Base-by-base conservation (phyloP, 1,284 basidiomycete genomes). In the Hemileia vastatrix region DNA sequence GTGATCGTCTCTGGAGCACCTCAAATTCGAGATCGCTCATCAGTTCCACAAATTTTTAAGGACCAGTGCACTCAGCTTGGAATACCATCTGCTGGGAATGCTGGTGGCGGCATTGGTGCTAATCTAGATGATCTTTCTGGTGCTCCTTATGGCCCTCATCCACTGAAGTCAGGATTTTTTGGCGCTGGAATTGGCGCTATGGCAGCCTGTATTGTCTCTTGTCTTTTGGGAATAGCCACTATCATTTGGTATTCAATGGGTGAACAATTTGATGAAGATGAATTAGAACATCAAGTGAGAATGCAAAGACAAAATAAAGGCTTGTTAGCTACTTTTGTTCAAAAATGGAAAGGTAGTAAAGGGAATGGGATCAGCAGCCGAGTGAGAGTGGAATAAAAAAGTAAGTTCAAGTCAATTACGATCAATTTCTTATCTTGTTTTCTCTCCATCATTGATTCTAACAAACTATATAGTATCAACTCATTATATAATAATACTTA, bases 1-100 rank as follows among this genome's bases (percentile, higher is more conserved):
- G n/a, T n/a, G n/a, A 79, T 90, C 60, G 80, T 93, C 69, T 77
- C 92, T 71, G 86, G 87, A 72, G 87, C 90, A 4, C 88, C 90
- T 0, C 72, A 82, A 48, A 9, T 61, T 2, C 15, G 31, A 11
- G 51, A 61, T 33, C 36, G 15, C 32, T 47, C 19, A 27, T 11
- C 49, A 64, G 50, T 54, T 67, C n/a, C 54, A 50, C 9, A 51
- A 64, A 21, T 63, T 63, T 33, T 61, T 50, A 61, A 61, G 24
- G 51, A 54, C 8, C 58, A 61, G 5, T 61, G 58, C 15, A 24
- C 2, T 6, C 47, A n/a, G 27, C 49, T 61, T 33, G 45, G 45
- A 19, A 48, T 52, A 13, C 51, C 58, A 32, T 48, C 13, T 13
- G 31, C 21, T 21, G 58, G 58, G 9, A 61, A 61, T 24, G 58